Conservation (phyloP, 805 yeast genomes). For the Pichia deserticola region DNA sequence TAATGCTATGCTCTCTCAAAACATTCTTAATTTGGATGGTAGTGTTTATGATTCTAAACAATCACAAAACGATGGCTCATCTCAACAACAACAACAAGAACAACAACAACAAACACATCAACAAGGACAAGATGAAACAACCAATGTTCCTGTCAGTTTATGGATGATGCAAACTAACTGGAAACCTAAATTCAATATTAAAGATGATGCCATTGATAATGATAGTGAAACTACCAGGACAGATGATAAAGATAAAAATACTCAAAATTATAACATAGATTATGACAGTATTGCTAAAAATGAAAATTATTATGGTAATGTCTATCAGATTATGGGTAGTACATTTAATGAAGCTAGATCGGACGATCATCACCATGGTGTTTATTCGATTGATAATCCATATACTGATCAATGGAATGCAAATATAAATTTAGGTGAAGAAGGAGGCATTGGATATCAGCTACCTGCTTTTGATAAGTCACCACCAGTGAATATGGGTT, state of each 20-base stretch:
- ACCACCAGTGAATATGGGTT: not conserved
- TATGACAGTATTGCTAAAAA: not conserved
- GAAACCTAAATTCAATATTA: conserved; percentile 12
- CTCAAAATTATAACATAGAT: not conserved
- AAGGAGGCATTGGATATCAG: not conserved
- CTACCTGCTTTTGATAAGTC: not conserved
- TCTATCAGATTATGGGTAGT: not conserved
- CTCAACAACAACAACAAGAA: too few species aligned
- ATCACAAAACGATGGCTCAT: not conserved
- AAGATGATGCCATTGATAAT: not conserved
- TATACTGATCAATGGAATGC: not conserved
- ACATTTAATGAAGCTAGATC: not conserved
- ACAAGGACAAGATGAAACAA: not conserved
- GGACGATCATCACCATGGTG: not conserved
- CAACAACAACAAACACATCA: not conserved
- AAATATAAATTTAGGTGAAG: not conserved
- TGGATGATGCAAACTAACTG: conserved; percentile 13
- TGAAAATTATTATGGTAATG: not conserved
- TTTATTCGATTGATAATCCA: not conserved
- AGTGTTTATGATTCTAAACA: not conserved
- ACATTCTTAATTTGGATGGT: not conserved
- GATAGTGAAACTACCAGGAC: not conserved
- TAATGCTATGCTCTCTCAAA: not conserved
- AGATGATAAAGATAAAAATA: not conserved
- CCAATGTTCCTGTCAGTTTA: conserved; percentile 4